Base-by-base conservation (phyloP, 2,329 filamentous ascomycete species). In the Hymenoscyphus repandus region DNA sequence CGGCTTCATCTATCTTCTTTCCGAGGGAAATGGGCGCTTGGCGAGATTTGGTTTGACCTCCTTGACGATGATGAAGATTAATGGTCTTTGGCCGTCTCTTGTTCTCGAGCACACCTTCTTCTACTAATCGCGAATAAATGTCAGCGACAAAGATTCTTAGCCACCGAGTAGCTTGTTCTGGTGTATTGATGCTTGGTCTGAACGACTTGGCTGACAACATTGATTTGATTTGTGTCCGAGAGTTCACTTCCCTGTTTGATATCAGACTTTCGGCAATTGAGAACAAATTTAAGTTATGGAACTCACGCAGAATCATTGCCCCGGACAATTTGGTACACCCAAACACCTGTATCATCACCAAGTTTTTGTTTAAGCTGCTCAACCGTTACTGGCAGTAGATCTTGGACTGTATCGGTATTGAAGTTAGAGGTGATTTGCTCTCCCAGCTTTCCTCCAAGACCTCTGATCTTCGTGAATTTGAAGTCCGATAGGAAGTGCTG, bases 121-220 rank as follows among this genome's bases (percentile, higher is more conserved):
- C 91, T 0, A 96, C 84, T 41, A 97, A 76, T 38, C 93, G 82
- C 48, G 88, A 85, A 69, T 87, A 93, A 46, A 99, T 95, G 66
- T 99, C 93, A 1, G 90, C 88, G 4, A 80, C 83, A 66, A 97
- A 97, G 49, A 99, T 96, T 10, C 85, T 79, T 36, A 99, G 74
- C 93, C 93, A 99, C 53, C 83, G 84, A 20, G 80, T 74, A 1
- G 85, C 92, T 66, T 95, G 88, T 18, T 93, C 89, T 15, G 80
- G 72, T 2, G 77, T 85, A 59, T 83, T 87, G 65, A 97, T 92
- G 50, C 78, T 82, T 0, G 93, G 93, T 22, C 88, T 79, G 64
- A 99, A 99, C 0, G 90, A 95, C 66, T 99, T 99, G 17, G 93
- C 91, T 1, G 90, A 96, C 12, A 97, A 75, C 91, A 99, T 97